Percentiles rank a stretch among this genome's conserved stretches.
phyloP scores from a whole-genome alignment of 2,329 filamentous ascomycete species.

The Hypocreales sp. region DNA sequence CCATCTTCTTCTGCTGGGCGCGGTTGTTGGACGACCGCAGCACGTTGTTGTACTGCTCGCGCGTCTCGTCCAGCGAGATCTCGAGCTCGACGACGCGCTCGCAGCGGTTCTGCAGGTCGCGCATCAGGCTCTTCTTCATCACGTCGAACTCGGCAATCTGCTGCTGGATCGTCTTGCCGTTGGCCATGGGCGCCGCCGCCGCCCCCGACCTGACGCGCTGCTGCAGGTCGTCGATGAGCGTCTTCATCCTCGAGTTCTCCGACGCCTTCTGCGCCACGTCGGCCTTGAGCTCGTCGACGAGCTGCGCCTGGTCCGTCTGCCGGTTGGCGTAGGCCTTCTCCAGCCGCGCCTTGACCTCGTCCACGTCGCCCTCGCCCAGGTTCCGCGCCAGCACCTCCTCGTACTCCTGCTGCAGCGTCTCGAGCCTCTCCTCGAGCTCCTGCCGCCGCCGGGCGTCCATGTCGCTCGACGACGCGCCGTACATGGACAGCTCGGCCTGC shows the following conservation, averaged over 20 bases:
- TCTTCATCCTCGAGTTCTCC: conserved; percentile 69
- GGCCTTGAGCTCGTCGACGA: conserved; percentile 61
- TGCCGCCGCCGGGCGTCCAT: conserved; percentile 51
- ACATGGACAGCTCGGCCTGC: conserved; percentile 79
- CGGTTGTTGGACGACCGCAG: conserved; percentile 93
- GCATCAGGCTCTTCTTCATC: conserved; percentile 99
- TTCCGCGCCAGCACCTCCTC: conserved; percentile 70
- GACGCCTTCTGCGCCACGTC: conserved; percentile 64
- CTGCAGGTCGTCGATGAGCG: conserved; percentile 67
- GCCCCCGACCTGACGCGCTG: conserved; percentile 50
- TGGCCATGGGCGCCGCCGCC: conserved; percentile 42
- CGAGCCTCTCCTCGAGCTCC: conserved; percentile 64
- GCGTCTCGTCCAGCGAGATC: conserved; percentile 91
- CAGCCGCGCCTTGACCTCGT: conserved; percentile 69
- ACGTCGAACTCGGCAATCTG: conserved; percentile 97
- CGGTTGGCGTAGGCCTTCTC: conserved; percentile 64
- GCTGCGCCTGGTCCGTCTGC: conserved; percentile 55
- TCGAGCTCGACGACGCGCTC: conserved; percentile 96
- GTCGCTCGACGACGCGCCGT: conserved; percentile 49
- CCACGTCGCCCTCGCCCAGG: conserved; percentile 60
- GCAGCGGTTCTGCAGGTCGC: conserved; percentile 93
- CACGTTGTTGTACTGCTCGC: conserved; percentile 98
- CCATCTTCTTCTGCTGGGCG: conserved; percentile 99
- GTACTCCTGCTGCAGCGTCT: conserved; percentile 65
- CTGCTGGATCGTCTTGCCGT: conserved; percentile 88